Evolutionary conservation across 305 asterid species (phyloP), one percentile per base, ranked within the genome.

Genomic region (Solanum chacoense): DNA sequence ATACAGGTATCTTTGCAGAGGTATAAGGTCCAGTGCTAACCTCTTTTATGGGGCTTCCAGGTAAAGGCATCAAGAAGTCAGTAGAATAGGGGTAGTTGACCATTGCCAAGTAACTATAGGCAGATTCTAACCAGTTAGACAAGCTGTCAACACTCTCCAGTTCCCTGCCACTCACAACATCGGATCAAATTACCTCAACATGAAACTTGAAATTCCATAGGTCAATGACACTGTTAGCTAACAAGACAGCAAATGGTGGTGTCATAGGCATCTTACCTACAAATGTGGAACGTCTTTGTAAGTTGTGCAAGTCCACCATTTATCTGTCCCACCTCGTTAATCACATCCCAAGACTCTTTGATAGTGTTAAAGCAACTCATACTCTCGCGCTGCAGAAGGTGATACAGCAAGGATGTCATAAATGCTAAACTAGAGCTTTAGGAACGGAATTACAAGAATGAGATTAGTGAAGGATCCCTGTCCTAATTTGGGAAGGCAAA

Each of bases 21-120:
- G 74, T 20, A 81, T 81, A 81, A 81, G 86, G 86, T 45, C 40
- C 72, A 65, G 50, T 88, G 63, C 90, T 71, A 85, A 95, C 98
- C 98, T 96, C 98, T 89, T 93, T 95, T 89, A 97, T 95, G 29
- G 99, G 99, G 89, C 94, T 90, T 85, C 92, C 98, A 40, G 99
- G 98, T 94, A 97, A 89, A 89, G 98, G 98, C 98, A 96, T 97
- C 88, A 97, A 81, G 91, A 97, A 97, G 90, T 93, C 96, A n/a
- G 98, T 86, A 50, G 98, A 96, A 90, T 96, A 96, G 9, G 99
- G 99, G 91, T 97, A 97, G 93, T 96, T 86, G 26, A 90, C 94
- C 99, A 97, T 97, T 29, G 98, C 98, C 94, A 97, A 90, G 91
- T 94, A 97, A 90, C 99, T 96, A 93, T 97, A 97, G 59, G 98